phyloP scores from a whole-genome alignment of 2,329 filamentous ascomycete species.

The Nemania sp. region DNA sequence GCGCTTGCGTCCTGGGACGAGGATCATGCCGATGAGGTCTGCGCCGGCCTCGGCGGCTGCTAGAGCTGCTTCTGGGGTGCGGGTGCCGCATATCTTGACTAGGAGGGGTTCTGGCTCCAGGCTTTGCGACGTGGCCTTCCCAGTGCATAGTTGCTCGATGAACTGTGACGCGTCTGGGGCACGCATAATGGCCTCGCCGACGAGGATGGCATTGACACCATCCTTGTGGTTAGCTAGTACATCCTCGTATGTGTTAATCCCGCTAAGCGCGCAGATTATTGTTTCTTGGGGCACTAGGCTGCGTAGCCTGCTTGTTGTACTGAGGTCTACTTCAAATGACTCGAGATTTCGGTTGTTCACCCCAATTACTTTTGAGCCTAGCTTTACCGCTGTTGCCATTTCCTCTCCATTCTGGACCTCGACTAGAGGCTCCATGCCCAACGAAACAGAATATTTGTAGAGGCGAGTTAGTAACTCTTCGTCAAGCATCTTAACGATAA shows the following conservation, averaged over 20 bases:
- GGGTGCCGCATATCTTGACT: slow-evolving; percentile 96
- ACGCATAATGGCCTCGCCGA: slow-evolving; percentile 96
- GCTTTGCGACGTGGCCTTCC: slow-evolving; percentile 53
- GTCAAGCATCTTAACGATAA: slow-evolving; percentile 99
- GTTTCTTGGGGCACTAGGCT: slow-evolving; percentile 87
- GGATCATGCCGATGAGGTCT: slow-evolving; percentile 92
- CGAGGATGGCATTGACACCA: slow-evolving; percentile 91
- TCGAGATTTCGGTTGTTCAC: slow-evolving; percentile 98
- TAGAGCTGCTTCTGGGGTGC: slow-evolving; percentile 82
- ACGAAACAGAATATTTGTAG: slow-evolving; percentile 87
- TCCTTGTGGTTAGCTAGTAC: slow-evolving; percentile 89
- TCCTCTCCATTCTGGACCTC: slow-evolving; percentile 96
- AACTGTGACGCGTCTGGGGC: slow-evolving; percentile 85
- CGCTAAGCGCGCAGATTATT: slow-evolving; percentile 92
- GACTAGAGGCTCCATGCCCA: slow-evolving; percentile 97
- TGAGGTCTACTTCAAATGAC: slow-evolving; percentile 95
- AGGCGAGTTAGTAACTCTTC: slow-evolving; percentile 77
- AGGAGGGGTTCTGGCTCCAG: slow-evolving; percentile 64
- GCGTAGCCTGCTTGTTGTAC: slow-evolving; percentile 89
- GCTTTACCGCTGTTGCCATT: slow-evolving; percentile 86
- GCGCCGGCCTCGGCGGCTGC: slow-evolving; percentile 87
- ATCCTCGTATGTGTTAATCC: slow-evolving; percentile 89
- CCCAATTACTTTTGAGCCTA: slow-evolving; percentile 92
- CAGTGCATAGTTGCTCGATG: slow-evolving; percentile 84
- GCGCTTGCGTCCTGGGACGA: slow-evolving; percentile 84